These are phyloP conservation scores for Colletotrichum spaethianum DNA, from an alignment of 2,329 filamentous ascomycete species.

Conservation along the genomic window DNA sequence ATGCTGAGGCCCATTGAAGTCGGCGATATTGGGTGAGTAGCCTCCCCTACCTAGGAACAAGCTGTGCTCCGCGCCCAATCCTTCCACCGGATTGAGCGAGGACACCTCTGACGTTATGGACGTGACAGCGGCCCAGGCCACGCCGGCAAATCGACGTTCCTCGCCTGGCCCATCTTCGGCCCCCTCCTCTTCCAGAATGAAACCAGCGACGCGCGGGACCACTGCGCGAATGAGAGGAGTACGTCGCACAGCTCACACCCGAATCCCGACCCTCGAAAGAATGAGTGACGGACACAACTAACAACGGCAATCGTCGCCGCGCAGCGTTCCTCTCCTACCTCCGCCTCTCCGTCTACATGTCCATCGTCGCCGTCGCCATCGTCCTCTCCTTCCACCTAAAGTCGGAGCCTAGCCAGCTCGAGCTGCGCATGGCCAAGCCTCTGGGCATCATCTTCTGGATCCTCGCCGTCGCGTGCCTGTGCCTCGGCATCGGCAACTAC, in stretches of 20 bases:
- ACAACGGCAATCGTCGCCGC: background rate
- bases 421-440: conserved; percentile 84
- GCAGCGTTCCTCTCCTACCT: conserved; percentile 90
- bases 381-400: conserved; percentile 94
- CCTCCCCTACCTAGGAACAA: background rate
- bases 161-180: conserved; percentile 73
- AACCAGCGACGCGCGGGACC: conserved; percentile 81
- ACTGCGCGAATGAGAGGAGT: conserved; percentile 85
- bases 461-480: conserved; percentile 82
- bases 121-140: conserved; percentile 42
- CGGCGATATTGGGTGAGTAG: conserved; percentile 55
- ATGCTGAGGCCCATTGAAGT: conserved; percentile 62
- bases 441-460: conserved; percentile 92
- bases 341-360: conserved; percentile 90
- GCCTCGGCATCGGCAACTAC: conserved; percentile 88
- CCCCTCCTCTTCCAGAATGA: conserved; percentile 82
- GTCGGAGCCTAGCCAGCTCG: conserved; percentile 75
- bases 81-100: background rate
- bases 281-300: background rate
- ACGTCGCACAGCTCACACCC: conserved; percentile 39
- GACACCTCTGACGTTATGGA: conserved; percentile 9
- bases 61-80: background rate
- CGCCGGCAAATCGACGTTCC: conserved; percentile 63
- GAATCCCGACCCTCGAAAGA: background rate
- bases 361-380: conserved; percentile 90